Percentiles rank a stretch among this genome's conserved stretches.
Evolutionary conservation across 2,329 filamentous ascomycete species (phyloP).

Genomic region (Alternaria longipes): DNA sequence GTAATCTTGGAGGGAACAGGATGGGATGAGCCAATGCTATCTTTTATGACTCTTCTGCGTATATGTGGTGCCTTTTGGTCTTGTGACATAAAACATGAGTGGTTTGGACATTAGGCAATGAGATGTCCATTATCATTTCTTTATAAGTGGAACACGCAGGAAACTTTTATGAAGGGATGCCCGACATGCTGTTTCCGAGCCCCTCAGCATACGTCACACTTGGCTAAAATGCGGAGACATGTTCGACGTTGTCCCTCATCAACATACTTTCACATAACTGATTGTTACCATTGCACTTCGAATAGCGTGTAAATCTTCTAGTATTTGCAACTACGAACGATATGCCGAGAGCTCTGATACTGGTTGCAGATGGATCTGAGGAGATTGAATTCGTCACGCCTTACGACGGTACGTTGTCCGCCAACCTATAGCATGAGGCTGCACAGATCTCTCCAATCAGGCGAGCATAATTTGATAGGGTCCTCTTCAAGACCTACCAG

Average conservation of each 20-base stretch:
- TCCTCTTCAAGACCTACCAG: too few species aligned
- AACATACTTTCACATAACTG: neutral
- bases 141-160: neutral
- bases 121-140: neutral
- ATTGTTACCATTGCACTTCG: neutral
- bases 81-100: neutral
- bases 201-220: constrained; percentile 21
- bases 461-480: too few species aligned
- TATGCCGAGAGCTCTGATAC: constrained; percentile 48
- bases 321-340: constrained; percentile 6
- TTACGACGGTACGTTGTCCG: constrained; percentile 46
- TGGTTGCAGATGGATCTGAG: constrained; percentile 52
- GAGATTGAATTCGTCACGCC: constrained; percentile 55
- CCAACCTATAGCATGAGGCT: neutral
- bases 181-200: constrained; percentile 4
- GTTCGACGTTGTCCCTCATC: neutral
- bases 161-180: neutral
- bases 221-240: neutral
- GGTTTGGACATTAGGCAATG: neutral
- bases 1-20: neutral
- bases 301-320: neutral
- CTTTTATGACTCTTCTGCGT: constrained; percentile 1
- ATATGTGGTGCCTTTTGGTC: neutral
- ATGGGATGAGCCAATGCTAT: constrained; percentile 17
- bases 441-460: neutral